Evolutionary conservation across 768 basidiomycete species (phyloP).

Genomic region (Agrocybe chaxingu): DNA sequence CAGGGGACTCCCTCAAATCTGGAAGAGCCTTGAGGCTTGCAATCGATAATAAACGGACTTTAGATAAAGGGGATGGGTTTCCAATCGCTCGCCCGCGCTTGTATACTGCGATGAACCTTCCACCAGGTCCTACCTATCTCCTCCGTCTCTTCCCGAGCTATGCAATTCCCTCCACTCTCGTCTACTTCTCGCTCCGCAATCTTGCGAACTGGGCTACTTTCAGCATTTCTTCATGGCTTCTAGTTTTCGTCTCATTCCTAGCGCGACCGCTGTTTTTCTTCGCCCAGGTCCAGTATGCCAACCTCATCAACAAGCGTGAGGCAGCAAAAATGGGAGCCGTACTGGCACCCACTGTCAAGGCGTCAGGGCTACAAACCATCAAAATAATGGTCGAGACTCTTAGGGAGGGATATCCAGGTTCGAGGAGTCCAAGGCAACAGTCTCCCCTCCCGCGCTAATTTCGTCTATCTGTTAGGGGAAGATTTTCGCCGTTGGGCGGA

Average conservation of each 20-base stretch:
- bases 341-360: conserved; percentile 11
- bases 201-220: too few species aligned
- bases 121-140: conserved; percentile 10
- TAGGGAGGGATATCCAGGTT: conserved; percentile 21
- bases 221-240: conserved; percentile 6
- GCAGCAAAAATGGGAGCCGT: conserved; percentile 10
- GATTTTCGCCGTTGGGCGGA: conserved; percentile 19
- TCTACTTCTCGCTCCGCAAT: background rate
- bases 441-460: too few species aligned
- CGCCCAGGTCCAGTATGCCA: conserved; percentile 3
- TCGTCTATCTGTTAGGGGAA: background rate
- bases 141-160: conserved; percentile 11
- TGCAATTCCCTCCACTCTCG: conserved; percentile 8
- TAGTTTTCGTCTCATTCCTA: conserved; percentile 3
- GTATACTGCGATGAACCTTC: background rate
- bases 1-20: too few species aligned
- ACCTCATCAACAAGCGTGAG: conserved; percentile 7
- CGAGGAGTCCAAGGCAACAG: too few species aligned
- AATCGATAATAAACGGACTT: too few species aligned
- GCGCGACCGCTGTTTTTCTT: conserved; percentile 11
- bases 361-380: conserved; percentile 8
- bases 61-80: too few species aligned
- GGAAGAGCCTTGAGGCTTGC: too few species aligned
- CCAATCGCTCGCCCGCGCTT: too few species aligned
- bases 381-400: conserved; percentile 11